phyloP scores from a whole-genome alignment of 352 stramenopile species.

The Phytophthora rubi region DNA sequence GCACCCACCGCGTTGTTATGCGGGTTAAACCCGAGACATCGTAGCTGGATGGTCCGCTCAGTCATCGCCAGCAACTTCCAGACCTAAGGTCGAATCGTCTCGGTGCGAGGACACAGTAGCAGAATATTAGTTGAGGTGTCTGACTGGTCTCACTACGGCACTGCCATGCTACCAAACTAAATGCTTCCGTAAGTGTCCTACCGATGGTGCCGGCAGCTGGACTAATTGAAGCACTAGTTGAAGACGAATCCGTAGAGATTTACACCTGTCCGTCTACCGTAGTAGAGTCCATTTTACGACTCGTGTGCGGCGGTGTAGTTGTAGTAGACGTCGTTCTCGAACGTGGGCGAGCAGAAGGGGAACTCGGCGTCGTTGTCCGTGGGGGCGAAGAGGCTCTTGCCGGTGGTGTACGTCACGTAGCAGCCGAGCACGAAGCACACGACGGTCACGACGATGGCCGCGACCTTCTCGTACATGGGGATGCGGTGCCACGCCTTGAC shows the following conservation, averaged over 20 bases:
- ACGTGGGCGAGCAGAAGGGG: conserved; percentile 23
- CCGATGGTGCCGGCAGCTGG: background rate
- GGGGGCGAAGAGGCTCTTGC: conserved; percentile 27
- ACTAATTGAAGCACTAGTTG: background rate
- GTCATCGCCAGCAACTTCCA: conserved; percentile 16
- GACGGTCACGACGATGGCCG: conserved; percentile 25
- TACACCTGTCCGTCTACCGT: background rate
- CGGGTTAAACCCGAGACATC: conserved; percentile 1
- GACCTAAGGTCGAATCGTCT: conserved; percentile 6
- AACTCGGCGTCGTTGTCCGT: conserved; percentile 29
- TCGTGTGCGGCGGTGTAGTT: conserved; percentile 31
- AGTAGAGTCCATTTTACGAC: background rate
- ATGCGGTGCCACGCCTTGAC: conserved; percentile 27
- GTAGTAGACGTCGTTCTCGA: conserved; percentile 29
- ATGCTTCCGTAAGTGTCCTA: background rate
- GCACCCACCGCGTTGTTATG: conserved; percentile 8
- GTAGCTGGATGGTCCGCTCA: background rate
- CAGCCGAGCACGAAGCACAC: conserved; percentile 32
- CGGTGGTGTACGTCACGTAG: conserved; percentile 34
- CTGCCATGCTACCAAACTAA: background rate
- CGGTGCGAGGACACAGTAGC: background rate
- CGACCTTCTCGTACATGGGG: conserved; percentile 30
- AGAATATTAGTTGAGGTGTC: background rate
- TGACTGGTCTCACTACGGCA: background rate
- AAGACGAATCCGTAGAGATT: background rate